A percentile compares a stretch with the other conserved stretches of the same genome.
Evolutionary conservation across 2,329 filamentous ascomycete genomes (phyloP).

Genomic region (Purpureocillium lavendulum): DNA sequence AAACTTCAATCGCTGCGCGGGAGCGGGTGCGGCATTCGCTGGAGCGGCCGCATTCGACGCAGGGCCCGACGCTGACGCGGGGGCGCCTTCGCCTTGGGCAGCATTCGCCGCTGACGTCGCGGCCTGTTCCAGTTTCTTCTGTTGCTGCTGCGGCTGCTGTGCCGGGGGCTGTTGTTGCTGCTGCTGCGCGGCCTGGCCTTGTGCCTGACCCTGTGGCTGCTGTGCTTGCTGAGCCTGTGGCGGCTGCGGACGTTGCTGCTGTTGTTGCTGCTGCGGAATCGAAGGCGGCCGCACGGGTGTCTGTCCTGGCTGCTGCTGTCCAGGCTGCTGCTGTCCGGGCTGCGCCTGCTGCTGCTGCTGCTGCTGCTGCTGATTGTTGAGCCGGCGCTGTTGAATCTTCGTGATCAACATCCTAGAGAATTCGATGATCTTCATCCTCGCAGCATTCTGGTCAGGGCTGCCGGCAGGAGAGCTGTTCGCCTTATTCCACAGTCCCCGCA

Average conservation of each 20-base stretch:
- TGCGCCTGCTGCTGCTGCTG: slow-evolving; percentile 15
- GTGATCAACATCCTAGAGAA: slow-evolving; percentile 49
- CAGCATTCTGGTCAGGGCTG: slow-evolving; percentile 38
- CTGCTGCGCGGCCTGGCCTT: slow-evolving; percentile 1
- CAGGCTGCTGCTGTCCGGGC: slow-evolving; percentile 7
- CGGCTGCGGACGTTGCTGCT: slow-evolving; percentile 4
- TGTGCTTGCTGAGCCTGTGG: slow-evolving; percentile 4
- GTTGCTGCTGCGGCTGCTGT: slow-evolving; percentile 6
- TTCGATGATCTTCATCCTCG: slow-evolving; percentile 49
- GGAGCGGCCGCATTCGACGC: neutral
- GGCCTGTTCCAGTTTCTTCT: neutral
- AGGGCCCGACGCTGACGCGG: slow-evolving; percentile 3
- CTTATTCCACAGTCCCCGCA: slow-evolving; percentile 44
- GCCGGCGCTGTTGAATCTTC: slow-evolving; percentile 39
- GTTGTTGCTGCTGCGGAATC: slow-evolving; percentile 3
- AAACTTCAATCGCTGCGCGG: slow-evolving; percentile 22
- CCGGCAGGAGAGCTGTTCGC: slow-evolving; percentile 39
- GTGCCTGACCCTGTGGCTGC: slow-evolving; percentile 5
- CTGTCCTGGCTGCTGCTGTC: neutral
- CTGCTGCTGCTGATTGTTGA: slow-evolving; percentile 24
- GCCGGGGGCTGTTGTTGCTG: slow-evolving; percentile 6
- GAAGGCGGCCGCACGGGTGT: slow-evolving; percentile 12
- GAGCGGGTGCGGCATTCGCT: slow-evolving; percentile 9
- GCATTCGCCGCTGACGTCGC: too few species aligned
- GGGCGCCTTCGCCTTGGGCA: slow-evolving; percentile 1